Base-by-base conservation (phyloP, 192 early-diverging fungal genomes). In the Tieghemiomyces parasiticus region DNA sequence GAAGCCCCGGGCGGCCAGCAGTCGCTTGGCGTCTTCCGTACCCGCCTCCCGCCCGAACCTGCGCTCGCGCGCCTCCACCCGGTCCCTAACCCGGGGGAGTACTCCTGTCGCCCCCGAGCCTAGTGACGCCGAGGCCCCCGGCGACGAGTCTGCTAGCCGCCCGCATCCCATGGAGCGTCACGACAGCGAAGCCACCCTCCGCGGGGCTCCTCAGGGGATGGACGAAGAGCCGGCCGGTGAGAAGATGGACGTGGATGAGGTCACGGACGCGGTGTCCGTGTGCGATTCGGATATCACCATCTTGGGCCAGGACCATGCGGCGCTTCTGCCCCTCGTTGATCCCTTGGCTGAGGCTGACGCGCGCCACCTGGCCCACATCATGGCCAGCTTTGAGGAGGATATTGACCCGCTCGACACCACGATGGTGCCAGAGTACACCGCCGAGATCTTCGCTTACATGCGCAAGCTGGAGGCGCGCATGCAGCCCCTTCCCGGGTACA, bases 391-490 rank as follows among this genome's bases (percentile, higher is more conserved):
- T 49, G 76, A 78, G n/a, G 79, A 78, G 4, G 83, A 87, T 53
- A 59, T 73, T 0, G 63, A 73, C 56, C 61, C 67, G 31, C 19
- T 26, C 10, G 78, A 82, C 62, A 65, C 63, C 10, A 63, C 66
- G 1, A 64, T 80, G 33, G 61, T 85, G 24, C 62, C 76, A 24
- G 83, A 85, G 61, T 81, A 78, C 55, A 68, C 76, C 60, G 75
- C 69, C 48, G 76, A 77, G 47, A 85, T 85, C 32, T 81, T 81
- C 74, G 70, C 65, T 2, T 83, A 85, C 59, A 75, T 80, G 71
- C 64, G 72, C 16, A 70, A 76, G 62, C 66, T 83, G 30, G 83
- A 85, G 71, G 73, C 77, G 48, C 47, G 67, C 44, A 63, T 74
- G 54, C 62, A 78, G 61, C 77, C 81, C 19, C 67, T 75, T 49